phyloP scores from a whole-genome alignment of 1,139 yeast genomes.

The Pichia sp. region DNA sequence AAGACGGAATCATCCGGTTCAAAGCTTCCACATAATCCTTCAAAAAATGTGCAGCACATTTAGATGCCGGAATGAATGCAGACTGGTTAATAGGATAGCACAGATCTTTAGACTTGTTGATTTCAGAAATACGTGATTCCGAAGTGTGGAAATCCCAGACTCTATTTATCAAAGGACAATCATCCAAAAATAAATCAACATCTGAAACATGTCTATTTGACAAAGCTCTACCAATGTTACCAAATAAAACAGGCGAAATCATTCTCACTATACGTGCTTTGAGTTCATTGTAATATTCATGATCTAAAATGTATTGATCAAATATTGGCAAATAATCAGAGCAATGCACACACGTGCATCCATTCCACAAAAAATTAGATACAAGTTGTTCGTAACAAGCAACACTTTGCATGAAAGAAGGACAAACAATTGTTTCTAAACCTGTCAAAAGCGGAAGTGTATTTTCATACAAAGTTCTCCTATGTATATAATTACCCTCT shows the following conservation, averaged over 20 bases:
- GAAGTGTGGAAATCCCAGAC: constrained; percentile 36
- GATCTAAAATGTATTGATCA: constrained; percentile 54
- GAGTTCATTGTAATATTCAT: constrained; percentile 43
- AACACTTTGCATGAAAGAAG: constrained; percentile 49
- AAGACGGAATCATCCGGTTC: constrained; percentile 22
- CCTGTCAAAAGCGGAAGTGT: constrained; percentile 38
- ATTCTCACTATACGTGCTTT: constrained; percentile 47
- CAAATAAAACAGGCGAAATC: constrained; percentile 49
- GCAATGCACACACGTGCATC: constrained; percentile 59
- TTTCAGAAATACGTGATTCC: constrained; percentile 20
- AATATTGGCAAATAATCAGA: constrained; percentile 36
- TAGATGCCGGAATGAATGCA: constrained; percentile 25
- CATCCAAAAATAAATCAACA: constrained; percentile 22
- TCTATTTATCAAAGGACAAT: constrained; percentile 20
- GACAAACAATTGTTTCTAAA: constrained; percentile 40
- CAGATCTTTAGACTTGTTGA: constrained; percentile 12
- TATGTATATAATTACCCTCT: constrained; percentile 62
- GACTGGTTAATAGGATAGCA: constrained; percentile 27
- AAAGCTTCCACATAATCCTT: constrained; percentile 28
- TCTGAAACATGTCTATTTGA: constrained; percentile 25
- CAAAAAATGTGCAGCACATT: constrained; percentile 33
- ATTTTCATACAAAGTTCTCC: constrained; percentile 41
- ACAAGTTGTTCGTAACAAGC: constrained; percentile 63
- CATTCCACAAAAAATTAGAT: constrained; percentile 68
- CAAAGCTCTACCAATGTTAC: constrained; percentile 40